These are phyloP conservation scores for Geopyxis carbonaria DNA, from an alignment of 495 filamentous ascomycete species.

Conservation along the genomic window DNA sequence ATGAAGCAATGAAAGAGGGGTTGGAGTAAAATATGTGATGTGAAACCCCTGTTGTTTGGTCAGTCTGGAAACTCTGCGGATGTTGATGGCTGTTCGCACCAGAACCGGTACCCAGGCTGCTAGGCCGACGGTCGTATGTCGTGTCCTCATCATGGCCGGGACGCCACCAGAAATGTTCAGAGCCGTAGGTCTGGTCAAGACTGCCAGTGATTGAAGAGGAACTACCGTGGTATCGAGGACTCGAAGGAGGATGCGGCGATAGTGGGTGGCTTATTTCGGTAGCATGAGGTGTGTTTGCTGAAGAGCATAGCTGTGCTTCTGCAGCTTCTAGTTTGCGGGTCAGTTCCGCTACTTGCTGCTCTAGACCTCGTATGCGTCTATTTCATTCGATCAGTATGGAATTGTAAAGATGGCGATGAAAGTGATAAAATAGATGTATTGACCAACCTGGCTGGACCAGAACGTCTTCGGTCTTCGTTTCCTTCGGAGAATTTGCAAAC, in stretches of 20 bases:
- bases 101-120: too few relatives aligned
- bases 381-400: neutral
- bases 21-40: conserved; percentile 3
- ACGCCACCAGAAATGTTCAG: too few relatives aligned
- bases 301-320: neutral
- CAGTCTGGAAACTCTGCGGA: too few relatives aligned
- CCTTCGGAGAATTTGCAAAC: conserved; percentile 24
- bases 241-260: neutral
- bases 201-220: neutral
- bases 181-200: too few relatives aligned
- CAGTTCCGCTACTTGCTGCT: conserved; percentile 16
- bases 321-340: conserved; percentile 17
- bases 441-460: conserved; percentile 22
- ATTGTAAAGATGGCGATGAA: too few relatives aligned
- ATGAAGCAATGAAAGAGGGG: conserved; percentile 3
- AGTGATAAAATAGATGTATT: neutral
- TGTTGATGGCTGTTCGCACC: too few relatives aligned
- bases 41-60: too few relatives aligned
- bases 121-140: too few relatives aligned
- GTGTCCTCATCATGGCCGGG: too few relatives aligned
- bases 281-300: neutral
- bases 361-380: conserved; percentile 19
- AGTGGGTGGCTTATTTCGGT: neutral
- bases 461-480: conserved; percentile 22
- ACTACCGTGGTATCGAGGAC: neutral